phyloP scores from a whole-genome alignment of 768 basidiomycete species.

The Gymnopilus junonius region DNA sequence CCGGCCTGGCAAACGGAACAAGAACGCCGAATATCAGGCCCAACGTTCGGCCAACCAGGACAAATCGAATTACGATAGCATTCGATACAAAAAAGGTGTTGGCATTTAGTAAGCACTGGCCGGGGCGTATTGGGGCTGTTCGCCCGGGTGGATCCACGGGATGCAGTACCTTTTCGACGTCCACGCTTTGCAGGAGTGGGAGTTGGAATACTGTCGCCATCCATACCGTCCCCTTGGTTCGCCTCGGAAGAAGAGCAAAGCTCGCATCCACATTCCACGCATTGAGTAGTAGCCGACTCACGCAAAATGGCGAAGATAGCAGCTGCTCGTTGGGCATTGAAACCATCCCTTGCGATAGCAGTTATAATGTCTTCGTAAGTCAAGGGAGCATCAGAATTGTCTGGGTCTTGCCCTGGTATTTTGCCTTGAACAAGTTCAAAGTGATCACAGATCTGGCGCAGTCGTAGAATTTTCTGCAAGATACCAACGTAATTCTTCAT shows the following conservation, averaged over 20 bases:
- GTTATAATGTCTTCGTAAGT: conserved; percentile 83
- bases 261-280: conserved; percentile 85
- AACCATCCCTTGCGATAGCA: conserved; percentile 77
- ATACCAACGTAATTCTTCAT: conserved; percentile 99
- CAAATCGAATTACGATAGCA: conserved; percentile 87
- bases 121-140: conserved; percentile 68
- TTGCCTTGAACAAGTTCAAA: conserved; percentile 86
- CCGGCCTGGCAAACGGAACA: conserved; percentile 82
- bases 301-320: conserved; percentile 86
- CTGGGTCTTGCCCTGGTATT: conserved; percentile 43
- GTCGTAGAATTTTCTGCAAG: conserved; percentile 91
- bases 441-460: conserved; percentile 98
- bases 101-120: conserved; percentile 87
- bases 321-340: conserved; percentile 73
- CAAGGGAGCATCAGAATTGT: conserved; percentile 48
- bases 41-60: conserved; percentile 78
- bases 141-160: conserved; percentile 75
- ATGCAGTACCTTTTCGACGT: conserved; percentile 56
- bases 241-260: conserved; percentile 60
- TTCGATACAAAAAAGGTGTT: conserved; percentile 87
- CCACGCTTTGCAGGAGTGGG: conserved; percentile 47
- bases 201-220: conserved; percentile 51
- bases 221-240: conserved; percentile 48
- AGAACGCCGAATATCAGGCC: conserved; percentile 55
- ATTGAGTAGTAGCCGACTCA: conserved; percentile 88